These are phyloP conservation scores for Adansonia digitata DNA, from an alignment of 345 rosid genomes.

Conservation along the genomic window DNA sequence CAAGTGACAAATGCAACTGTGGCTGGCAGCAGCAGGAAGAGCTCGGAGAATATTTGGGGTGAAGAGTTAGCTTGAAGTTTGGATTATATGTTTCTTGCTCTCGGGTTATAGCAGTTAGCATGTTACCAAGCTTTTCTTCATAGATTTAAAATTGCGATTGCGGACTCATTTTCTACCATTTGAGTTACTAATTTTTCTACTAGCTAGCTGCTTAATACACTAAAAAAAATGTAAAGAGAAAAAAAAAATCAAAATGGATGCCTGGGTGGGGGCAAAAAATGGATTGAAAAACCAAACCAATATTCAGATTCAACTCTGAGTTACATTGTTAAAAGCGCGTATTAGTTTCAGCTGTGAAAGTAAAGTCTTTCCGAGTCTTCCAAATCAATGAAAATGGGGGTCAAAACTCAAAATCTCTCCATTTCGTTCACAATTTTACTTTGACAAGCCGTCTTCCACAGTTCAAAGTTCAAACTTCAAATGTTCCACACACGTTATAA, in stretches of 20 bases:
- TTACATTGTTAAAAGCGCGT: slow-evolving; percentile 3
- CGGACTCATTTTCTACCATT: no score
- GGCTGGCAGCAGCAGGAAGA: not conserved
- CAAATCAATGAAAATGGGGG: not conserved
- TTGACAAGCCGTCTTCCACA: not conserved
- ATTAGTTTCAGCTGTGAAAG: not conserved
- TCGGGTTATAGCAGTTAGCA: not conserved
- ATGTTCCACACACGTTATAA: not conserved
- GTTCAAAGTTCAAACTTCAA: not conserved
- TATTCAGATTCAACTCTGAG: not conserved
- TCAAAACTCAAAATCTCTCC: no score
- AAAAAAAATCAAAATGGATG: no score
- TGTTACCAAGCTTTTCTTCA: no score
- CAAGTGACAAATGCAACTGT: not conserved
- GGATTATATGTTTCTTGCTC: not conserved
- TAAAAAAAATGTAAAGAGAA: no score
- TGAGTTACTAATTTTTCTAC: no score
- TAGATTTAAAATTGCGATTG: no score
- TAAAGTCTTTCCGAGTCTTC: not conserved
- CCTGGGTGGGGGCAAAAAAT: not conserved
- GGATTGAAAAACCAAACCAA: not conserved
- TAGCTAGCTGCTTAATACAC: no score
- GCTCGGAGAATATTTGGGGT: not conserved
- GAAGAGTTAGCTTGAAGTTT: not conserved
- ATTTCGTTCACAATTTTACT: not conserved